Percentiles rank a stretch among this genome's conserved stretches.
Conservation (phyloP, 2,329 filamentous ascomycete genomes). For the Cercospora zeae-maydis region DNA sequence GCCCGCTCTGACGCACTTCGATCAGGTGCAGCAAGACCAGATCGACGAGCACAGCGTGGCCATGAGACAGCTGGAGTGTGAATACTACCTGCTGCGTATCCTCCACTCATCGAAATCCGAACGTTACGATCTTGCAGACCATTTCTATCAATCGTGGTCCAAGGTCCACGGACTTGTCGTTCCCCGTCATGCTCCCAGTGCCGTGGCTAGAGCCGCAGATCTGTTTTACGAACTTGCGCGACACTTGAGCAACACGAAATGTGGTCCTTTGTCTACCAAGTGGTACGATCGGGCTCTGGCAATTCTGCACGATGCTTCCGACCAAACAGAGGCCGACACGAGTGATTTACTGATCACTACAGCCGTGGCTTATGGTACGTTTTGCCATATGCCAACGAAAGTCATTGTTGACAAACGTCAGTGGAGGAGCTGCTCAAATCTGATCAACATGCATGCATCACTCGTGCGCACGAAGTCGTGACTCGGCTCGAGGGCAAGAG, state of each 20-base stretch:
- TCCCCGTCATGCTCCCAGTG: constrained; percentile 44
- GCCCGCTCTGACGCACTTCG: constrained; percentile 19
- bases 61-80: constrained; percentile 48
- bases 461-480: constrained; percentile 58
- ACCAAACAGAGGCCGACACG: constrained; percentile 56
- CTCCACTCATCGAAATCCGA: constrained; percentile 72
- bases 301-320: constrained; percentile 53
- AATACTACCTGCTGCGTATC: constrained; percentile 65
- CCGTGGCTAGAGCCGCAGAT: constrained; percentile 61
- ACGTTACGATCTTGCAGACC: constrained; percentile 71
- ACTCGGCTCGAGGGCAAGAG: constrained; percentile 61
- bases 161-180: constrained; percentile 48
- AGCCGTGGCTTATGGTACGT: constrained; percentile 53
- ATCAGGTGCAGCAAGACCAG: constrained; percentile 13
- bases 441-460: constrained; percentile 44
- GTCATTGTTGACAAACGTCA: constrained; percentile 1
- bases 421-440: constrained; percentile 33
- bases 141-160: constrained; percentile 56
- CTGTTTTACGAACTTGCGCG: constrained; percentile 68
- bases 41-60: constrained; percentile 32
- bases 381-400: not conserved
- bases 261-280: constrained; percentile 55
- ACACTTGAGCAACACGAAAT: constrained; percentile 44
- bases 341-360: constrained; percentile 64
- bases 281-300: constrained; percentile 72